phyloP scores from a whole-genome alignment of 1,139 yeast species.

The Candida tunisiensis region DNA sequence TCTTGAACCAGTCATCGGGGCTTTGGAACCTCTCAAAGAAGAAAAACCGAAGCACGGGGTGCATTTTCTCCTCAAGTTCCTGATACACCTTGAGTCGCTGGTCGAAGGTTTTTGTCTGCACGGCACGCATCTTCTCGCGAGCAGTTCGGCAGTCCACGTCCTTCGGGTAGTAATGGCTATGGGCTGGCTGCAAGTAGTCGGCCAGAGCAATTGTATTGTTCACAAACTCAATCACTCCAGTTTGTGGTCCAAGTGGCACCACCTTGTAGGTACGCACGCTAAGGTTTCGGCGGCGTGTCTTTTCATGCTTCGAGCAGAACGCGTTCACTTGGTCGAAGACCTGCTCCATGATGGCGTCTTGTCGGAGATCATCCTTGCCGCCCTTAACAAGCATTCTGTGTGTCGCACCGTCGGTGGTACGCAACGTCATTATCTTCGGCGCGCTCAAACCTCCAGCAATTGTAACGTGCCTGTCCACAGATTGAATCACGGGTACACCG shows the following conservation, averaged over 20 bases:
- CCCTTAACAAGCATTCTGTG: slow-evolving; percentile 59
- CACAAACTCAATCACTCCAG: slow-evolving; percentile 88
- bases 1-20: slow-evolving; percentile 14
- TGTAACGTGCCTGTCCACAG: slow-evolving; percentile 28
- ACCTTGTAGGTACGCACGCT: slow-evolving; percentile 75
- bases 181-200: slow-evolving; percentile 51
- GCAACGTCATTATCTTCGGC: slow-evolving; percentile 57
- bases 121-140: slow-evolving; percentile 42
- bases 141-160: slow-evolving; percentile 32
- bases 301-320: slow-evolving; percentile 40
- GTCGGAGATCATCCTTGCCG: slow-evolving; percentile 82
- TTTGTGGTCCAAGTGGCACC: slow-evolving; percentile 72
- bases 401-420: slow-evolving; percentile 36
- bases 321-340: slow-evolving; percentile 77
- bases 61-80: slow-evolving; percentile 32
- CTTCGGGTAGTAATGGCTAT: slow-evolving; percentile 16
- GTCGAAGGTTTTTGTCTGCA: slow-evolving; percentile 28
- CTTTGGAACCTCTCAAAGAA: slow-evolving; percentile 60
- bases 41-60: slow-evolving; percentile 54
- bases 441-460: slow-evolving; percentile 74
- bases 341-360: slow-evolving; percentile 96
- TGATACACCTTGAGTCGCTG: slow-evolving; percentile 35
- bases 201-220: slow-evolving; percentile 55
- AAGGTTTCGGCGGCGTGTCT: slow-evolving; percentile 38
- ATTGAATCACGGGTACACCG: slow-evolving; percentile 30